Evolutionary conservation across 139 green algal genomes (phyloP), one percentile per base, ranked within the genome.

Genomic region (Mesotaenium endlicherianum): DNA sequence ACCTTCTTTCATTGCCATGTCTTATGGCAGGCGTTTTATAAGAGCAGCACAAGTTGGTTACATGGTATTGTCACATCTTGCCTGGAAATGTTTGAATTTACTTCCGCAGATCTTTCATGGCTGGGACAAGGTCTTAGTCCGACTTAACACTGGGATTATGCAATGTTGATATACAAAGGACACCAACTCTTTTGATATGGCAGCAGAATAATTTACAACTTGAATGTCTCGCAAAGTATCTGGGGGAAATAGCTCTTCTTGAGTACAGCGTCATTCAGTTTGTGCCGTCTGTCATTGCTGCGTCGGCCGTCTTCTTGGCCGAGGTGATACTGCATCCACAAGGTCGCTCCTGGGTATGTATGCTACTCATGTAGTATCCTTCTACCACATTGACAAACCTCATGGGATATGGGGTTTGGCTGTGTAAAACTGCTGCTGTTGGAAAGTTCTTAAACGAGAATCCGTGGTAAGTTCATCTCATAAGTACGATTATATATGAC

Each of bases 191-290:
- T 40, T 72, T 11, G 41, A 36, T 11, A 14, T 72, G 60, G 36
- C 41, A 38, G 60, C 11, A 6, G 36, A 36, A 72, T 72, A 36
- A 72, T n/a, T 14, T 72, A 72, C 60, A 6, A 8, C 60, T 87
- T 50, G 92, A 94, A 74, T 91, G 93, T 72, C 82, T 98, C 43
- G 92, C 89, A 30, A 91, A 91, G 41, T 99, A 97, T 89, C 83
- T 99, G 34, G 87, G 89, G 3, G 96, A 99, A 92, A 87, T 98
- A 31, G 90, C 91, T 14, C 91, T 98, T 17, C 87, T 97, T 59
- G 94, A 98, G 44, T 95, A 97, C 72, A 55, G 31, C 30, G 89
- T 95, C 78, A 72, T 98, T 38, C 49, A 88, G 26, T 97, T 92
- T 80, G 85, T 94, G 79, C 93, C 94, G 16, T 95, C 90, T 44